Evolutionary conservation across 75 land plant species (phyloP).

Genomic region (Selaginella tamariscina): DNA sequence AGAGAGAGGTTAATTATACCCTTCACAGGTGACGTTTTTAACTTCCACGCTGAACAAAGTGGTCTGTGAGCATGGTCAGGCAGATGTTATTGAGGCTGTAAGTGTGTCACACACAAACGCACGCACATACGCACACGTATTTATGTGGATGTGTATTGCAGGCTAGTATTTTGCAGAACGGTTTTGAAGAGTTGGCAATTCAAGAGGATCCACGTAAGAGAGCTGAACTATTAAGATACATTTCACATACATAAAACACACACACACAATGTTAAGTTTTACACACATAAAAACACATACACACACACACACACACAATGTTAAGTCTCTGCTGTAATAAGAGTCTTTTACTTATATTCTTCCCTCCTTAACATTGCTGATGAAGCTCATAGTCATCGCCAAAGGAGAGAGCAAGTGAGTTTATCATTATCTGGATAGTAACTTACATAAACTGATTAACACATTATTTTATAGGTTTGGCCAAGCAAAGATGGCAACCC

Average conservation of each 20-base stretch:
- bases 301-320: no score
- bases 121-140: neutral
- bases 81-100: constrained; percentile 22
- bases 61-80: constrained; percentile 15
- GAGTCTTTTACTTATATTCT: constrained; percentile 21
- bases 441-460: neutral
- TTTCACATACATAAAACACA: constrained; percentile 16
- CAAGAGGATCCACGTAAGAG: constrained; percentile 25
- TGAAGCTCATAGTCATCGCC: constrained; percentile 26
- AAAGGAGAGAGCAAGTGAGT: constrained; percentile 17
- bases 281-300: no score
- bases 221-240: constrained; percentile 23
- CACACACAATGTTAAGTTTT: neutral
- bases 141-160: neutral
- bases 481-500: constrained; percentile 24
- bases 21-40: constrained; percentile 18
- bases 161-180: constrained; percentile 18
- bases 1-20: no score
- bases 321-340: constrained; percentile 21
- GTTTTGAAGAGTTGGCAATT: constrained; percentile 15
- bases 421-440: no score
- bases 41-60: constrained; percentile 17
- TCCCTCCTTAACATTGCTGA: constrained; percentile 24
- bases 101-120: constrained; percentile 1
- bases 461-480: constrained; percentile 16